phyloP scores from a whole-genome alignment of 2,329 filamentous ascomycete genomes.

The Colletotrichum godetiae region DNA sequence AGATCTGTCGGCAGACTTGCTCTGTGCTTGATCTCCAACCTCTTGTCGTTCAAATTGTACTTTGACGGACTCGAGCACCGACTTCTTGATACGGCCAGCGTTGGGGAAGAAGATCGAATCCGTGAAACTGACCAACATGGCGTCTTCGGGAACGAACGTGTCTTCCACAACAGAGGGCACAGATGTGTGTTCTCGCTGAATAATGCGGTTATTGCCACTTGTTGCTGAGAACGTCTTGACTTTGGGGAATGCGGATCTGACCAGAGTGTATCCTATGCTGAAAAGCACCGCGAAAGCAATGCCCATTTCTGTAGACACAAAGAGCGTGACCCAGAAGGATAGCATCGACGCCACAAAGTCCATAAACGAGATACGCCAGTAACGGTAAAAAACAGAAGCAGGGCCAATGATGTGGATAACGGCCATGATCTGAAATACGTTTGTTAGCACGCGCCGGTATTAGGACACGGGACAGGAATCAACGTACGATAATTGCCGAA shows the following conservation, averaged over 20 bases:
- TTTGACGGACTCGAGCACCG: slow-evolving; percentile 62
- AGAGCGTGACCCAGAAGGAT: slow-evolving; percentile 73
- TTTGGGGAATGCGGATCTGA: slow-evolving; percentile 67
- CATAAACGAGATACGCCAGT: slow-evolving; percentile 73
- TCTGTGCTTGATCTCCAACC: slow-evolving; percentile 52
- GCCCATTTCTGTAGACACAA: slow-evolving; percentile 69
- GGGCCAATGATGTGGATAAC: slow-evolving; percentile 71
- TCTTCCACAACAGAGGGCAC: slow-evolving; percentile 34
- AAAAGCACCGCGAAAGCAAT: slow-evolving; percentile 71
- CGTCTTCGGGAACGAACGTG: slow-evolving; percentile 55
- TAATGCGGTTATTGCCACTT: slow-evolving; percentile 41
- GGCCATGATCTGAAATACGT: slow-evolving; percentile 62
- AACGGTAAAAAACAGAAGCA: slow-evolving; percentile 69
- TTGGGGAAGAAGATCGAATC: slow-evolving; percentile 72
- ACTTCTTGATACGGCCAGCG: slow-evolving; percentile 62
- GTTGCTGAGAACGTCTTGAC: slow-evolving; percentile 46
- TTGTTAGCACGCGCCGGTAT: not conserved
- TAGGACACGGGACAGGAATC: not conserved
- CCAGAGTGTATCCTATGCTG: slow-evolving; percentile 70
- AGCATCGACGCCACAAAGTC: slow-evolving; percentile 74
- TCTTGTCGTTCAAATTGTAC: slow-evolving; percentile 49
- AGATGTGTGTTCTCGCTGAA: slow-evolving; percentile 42
- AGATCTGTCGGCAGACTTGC: slow-evolving; percentile 54
- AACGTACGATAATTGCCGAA: slow-evolving; percentile 68
- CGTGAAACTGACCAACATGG: slow-evolving; percentile 66